Conservation (phyloP, 2,329 filamentous ascomycete genomes). For the Immersiporthe knoxdaviesiana region DNA sequence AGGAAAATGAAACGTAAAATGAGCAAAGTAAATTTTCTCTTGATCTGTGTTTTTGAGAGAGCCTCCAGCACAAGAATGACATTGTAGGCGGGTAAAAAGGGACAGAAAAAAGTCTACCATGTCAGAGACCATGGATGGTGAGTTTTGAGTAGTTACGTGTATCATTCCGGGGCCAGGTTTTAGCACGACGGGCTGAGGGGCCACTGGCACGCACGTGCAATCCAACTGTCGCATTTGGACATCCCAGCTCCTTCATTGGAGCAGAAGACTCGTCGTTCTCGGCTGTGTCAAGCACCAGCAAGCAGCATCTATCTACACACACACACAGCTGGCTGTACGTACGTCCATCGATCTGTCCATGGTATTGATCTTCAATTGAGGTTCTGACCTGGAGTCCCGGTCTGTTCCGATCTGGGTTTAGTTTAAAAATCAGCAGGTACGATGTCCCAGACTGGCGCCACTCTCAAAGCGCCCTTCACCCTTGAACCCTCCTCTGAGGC, state of each 20-base stretch:
- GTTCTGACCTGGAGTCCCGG: slow-evolving; percentile 5
- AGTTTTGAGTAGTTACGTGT: background rate
- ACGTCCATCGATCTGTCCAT: background rate
- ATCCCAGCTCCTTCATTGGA: slow-evolving; percentile 10
- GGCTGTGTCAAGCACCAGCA: background rate
- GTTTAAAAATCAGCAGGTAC: slow-evolving; percentile 26
- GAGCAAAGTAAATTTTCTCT: background rate
- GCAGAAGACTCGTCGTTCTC: slow-evolving; percentile 9
- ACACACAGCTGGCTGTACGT: background rate
- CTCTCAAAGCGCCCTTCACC: slow-evolving; percentile 16
- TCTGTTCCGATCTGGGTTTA: slow-evolving; percentile 8
- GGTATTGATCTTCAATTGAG: slow-evolving; percentile 2
- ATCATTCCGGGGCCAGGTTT: slow-evolving; percentile 4
- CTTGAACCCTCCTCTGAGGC: slow-evolving; percentile 13
- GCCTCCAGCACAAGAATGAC: background rate
- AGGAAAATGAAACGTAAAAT: background rate
- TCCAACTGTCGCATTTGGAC: slow-evolving; percentile 1
- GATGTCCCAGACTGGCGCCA: slow-evolving; percentile 24
- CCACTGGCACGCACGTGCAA: slow-evolving; percentile 15
- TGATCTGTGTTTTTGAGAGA: background rate
- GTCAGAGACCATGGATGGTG: background rate
- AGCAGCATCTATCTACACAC: background rate
- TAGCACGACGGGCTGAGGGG: slow-evolving; percentile 15
- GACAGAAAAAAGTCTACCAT: background rate
- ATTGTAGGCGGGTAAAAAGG: background rate